Evolutionary conservation across 2,329 filamentous ascomycete genomes (phyloP).

Genomic region (Sporothrix euskadiensis): DNA sequence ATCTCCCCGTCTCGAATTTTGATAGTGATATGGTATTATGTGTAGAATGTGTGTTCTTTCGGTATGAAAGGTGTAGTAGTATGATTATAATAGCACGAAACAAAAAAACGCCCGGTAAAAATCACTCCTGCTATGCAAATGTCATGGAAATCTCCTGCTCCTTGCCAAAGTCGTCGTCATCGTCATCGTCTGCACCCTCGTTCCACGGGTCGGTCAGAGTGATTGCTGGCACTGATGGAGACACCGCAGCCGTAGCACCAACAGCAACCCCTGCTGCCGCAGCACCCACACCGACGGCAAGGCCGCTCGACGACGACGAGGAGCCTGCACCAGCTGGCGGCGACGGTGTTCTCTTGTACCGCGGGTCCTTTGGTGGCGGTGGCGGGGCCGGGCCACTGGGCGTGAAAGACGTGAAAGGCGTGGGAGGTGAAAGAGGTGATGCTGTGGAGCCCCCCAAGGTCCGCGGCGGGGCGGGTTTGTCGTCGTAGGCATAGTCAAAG

Average conservation of each 20-base stretch:
- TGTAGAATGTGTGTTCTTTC: background rate
- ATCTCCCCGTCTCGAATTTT: background rate
- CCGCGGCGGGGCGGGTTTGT: conserved; percentile 17
- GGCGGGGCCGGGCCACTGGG: conserved; percentile 34
- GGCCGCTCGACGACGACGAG: background rate
- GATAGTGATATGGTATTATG: background rate
- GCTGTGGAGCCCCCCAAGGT: background rate
- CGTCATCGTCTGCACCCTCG: conserved; percentile 56
- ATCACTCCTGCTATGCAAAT: conserved; percentile 59
- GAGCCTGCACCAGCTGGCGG: background rate
- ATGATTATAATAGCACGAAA: background rate
- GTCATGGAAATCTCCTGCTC: conserved; percentile 79
- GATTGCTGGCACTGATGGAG: conserved; percentile 54
- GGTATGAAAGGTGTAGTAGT: background rate
- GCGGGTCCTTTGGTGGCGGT: conserved; percentile 38
- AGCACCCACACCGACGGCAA: background rate
- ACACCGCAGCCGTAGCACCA: conserved; percentile 29
- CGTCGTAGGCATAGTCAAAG: conserved; percentile 59
- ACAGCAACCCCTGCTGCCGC: background rate
- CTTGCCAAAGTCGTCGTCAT: conserved; percentile 67
- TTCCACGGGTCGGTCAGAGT: conserved; percentile 67
- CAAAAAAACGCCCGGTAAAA: conserved; percentile 19
- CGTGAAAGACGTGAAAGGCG: conserved; percentile 1
- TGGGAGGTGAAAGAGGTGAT: conserved; percentile 5
- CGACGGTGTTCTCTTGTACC: conserved; percentile 32